Conservation (phyloP, 106 monocot genomes). For the Amphibolis antarctica region DNA sequence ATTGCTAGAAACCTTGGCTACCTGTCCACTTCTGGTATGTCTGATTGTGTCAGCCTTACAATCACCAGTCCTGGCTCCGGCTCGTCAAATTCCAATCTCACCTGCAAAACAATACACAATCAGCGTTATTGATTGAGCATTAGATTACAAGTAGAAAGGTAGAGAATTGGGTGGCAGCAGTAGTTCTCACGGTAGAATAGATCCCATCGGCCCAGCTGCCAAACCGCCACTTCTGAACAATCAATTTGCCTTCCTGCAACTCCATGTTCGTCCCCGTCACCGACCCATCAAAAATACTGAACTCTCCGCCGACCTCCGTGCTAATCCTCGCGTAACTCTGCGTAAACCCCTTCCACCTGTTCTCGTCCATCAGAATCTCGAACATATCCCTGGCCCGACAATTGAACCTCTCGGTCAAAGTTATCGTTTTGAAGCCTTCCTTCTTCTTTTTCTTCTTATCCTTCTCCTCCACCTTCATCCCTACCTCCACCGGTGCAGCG, state of each 20-base stretch:
- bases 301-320: slow-evolving; percentile 67
- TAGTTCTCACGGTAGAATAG: slow-evolving; percentile 41
- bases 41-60: slow-evolving; percentile 62
- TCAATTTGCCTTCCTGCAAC: slow-evolving; percentile 67
- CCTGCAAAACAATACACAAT: slow-evolving; percentile 38
- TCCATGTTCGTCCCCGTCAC: slow-evolving; percentile 68
- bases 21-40: slow-evolving; percentile 86
- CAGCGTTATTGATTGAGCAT: not conserved
- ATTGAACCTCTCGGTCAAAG: slow-evolving; percentile 61
- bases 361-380: slow-evolving; percentile 96
- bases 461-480: slow-evolving; percentile 15
- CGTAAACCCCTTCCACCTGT: slow-evolving; percentile 95
- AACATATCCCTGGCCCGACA: slow-evolving; percentile 70
- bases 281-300: slow-evolving; percentile 88
- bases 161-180: not conserved
- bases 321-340: slow-evolving; percentile 92
- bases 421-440: slow-evolving; percentile 77
- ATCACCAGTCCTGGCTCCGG: slow-evolving; percentile 71
- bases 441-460: slow-evolving; percentile 41
- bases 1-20: slow-evolving; percentile 6
- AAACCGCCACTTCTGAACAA: slow-evolving; percentile 93
- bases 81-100: slow-evolving; percentile 78
- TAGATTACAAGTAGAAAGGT: not conserved
- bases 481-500: not conserved
- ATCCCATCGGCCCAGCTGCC: slow-evolving; percentile 79